Conservation (phyloP, 257 asterid genomes). For the Solanum gandarillasii region DNA sequence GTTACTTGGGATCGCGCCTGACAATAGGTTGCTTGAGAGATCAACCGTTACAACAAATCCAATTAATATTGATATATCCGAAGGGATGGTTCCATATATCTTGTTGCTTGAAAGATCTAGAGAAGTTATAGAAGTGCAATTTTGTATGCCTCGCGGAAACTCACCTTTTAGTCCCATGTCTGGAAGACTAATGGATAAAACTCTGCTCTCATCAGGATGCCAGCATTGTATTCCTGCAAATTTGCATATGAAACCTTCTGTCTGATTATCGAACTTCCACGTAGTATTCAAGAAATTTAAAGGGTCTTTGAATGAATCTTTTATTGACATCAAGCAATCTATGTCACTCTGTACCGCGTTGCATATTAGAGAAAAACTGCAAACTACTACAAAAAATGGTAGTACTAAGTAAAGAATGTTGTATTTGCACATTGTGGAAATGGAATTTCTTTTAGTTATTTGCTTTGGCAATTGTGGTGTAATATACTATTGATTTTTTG, state of each 20-base stretch:
- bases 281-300: rapidly evolving
- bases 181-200: background rate
- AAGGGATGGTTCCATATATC: background rate
- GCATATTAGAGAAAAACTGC: background rate
- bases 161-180: background rate
- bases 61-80: background rate
- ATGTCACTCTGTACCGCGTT: background rate
- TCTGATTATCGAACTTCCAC: background rate
- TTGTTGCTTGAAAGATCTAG: background rate
- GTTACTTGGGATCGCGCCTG: background rate
- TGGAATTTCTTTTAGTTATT: background rate
- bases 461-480: background rate
- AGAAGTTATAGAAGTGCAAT: background rate
- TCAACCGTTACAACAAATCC: rapidly evolving
- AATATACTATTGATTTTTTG: background rate
- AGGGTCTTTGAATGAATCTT: background rate
- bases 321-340: background rate
- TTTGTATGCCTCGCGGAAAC: background rate
- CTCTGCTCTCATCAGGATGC: background rate
- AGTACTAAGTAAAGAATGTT: background rate
- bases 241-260: background rate
- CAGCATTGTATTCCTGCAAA: background rate
- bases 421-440: background rate
- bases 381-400: background rate
- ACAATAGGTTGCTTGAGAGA: background rate